A percentile compares a stretch with the other conserved stretches of the same genome.
Conservation (phyloP, 352 stramenopile species). For the Phytopythium sindhum region DNA sequence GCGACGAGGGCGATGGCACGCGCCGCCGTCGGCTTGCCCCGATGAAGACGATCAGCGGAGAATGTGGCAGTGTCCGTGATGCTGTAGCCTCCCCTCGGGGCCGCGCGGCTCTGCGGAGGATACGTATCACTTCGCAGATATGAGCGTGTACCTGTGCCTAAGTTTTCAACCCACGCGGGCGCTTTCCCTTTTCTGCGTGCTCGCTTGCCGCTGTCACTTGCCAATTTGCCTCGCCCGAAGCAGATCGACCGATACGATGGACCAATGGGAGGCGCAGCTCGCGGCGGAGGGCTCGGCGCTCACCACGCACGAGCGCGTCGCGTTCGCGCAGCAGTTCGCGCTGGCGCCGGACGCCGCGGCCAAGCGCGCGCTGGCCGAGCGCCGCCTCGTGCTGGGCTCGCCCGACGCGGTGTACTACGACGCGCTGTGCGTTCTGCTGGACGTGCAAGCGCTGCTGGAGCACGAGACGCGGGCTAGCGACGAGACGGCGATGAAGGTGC, state of each 20-base stretch:
- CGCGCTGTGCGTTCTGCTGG: conserved; percentile 27
- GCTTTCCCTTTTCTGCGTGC: no score
- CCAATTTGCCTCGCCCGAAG: background rate
- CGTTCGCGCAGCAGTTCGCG: conserved; percentile 32
- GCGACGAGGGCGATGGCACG: no score
- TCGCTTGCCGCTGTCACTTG: background rate
- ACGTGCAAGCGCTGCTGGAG: conserved; percentile 38
- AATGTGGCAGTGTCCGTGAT: no score
- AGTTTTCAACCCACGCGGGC: background rate
- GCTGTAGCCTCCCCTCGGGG: no score
- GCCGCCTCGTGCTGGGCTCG: conserved; percentile 15
- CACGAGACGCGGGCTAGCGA: conserved; percentile 1
- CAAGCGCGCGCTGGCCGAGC: conserved; percentile 26
- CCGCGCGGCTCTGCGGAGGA: no score
- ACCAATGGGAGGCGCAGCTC: conserved; percentile 10
- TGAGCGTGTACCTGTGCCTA: no score
- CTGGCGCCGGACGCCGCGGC: conserved; percentile 15
- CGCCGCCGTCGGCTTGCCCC: no score
- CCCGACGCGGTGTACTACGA: conserved; percentile 27
- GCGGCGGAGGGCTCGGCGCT: conserved; percentile 17
- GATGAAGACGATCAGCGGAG: no score
- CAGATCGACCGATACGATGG: background rate
- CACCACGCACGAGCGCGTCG: conserved; percentile 16
- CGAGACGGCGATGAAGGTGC: conserved; percentile 14
- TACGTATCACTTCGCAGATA: background rate